Percentiles rank a stretch among this genome's conserved stretches.
phyloP scores from a whole-genome alignment of 2,329 filamentous ascomycete species.

The Coniella vitis region DNA sequence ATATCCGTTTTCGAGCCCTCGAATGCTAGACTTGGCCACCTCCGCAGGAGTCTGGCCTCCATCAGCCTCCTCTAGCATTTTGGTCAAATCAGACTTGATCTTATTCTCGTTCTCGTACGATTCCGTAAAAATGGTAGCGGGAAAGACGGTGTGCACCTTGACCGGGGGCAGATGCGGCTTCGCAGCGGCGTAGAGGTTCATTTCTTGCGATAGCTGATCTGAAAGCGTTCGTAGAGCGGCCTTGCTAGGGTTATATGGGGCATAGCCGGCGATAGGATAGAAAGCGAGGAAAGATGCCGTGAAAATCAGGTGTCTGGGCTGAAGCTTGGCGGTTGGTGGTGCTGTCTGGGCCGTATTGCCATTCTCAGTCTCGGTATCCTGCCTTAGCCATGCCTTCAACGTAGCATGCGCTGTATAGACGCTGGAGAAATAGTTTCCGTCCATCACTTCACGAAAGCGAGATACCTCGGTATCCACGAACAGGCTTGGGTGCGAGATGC shows the following conservation, averaged over 20 bases:
- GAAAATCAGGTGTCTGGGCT: slow-evolving; percentile 59
- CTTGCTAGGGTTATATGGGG: slow-evolving; percentile 59
- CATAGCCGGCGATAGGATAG: slow-evolving; percentile 56
- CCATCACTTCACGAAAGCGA: slow-evolving; percentile 29
- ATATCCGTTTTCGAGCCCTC: slow-evolving; percentile 54
- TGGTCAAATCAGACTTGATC: slow-evolving; percentile 32
- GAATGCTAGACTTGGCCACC: slow-evolving; percentile 51
- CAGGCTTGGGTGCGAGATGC: slow-evolving; percentile 47
- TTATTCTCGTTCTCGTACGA: slow-evolving; percentile 38
- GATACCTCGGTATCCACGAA: slow-evolving; percentile 31
- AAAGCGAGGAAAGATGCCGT: slow-evolving; percentile 59
- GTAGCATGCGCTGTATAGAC: slow-evolving; percentile 32
- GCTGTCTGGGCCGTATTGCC: neutral
- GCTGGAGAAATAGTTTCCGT: slow-evolving; percentile 34
- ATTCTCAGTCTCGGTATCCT: neutral
- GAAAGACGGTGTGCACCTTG: slow-evolving; percentile 58
- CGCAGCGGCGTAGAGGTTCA: slow-evolving; percentile 28
- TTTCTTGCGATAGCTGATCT: slow-evolving; percentile 58
- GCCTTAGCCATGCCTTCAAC: slow-evolving; percentile 24
- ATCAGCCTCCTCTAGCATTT: slow-evolving; percentile 30
- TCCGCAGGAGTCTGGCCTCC: slow-evolving; percentile 42
- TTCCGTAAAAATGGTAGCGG: slow-evolving; percentile 56
- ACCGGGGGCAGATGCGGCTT: too few relatives aligned
- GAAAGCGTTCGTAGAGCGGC: slow-evolving; percentile 58
- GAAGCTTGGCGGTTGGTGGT: too few relatives aligned